phyloP scores from a whole-genome alignment of 1,284 basidiomycete species.

The Naganishia sp. region DNA sequence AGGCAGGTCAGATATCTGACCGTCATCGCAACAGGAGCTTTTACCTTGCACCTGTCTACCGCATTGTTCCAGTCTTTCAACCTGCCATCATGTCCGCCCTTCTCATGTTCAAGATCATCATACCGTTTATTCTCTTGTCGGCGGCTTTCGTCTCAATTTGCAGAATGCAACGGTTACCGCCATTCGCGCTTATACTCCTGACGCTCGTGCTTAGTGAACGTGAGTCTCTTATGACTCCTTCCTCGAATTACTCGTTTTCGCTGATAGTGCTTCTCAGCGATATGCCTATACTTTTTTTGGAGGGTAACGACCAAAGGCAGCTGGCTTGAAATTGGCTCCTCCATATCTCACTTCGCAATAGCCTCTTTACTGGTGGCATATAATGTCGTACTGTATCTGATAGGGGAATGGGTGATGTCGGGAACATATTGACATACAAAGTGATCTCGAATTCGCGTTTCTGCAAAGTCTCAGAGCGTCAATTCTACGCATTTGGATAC shows the following conservation, averaged over 20 bases:
- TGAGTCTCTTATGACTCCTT: constrained; percentile 45
- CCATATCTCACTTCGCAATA: constrained; percentile 84
- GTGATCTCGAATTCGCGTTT: no score
- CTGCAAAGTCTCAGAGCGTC: no score
- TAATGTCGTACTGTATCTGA: constrained; percentile 28
- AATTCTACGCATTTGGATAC: no score
- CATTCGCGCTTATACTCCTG: constrained; percentile 74
- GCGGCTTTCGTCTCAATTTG: constrained; percentile 69
- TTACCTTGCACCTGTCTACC: constrained; percentile 85
- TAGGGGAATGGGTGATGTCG: constrained; percentile 29
- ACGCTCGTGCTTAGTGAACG: constrained; percentile 73
- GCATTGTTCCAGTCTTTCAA: constrained; percentile 80
- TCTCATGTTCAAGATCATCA: constrained; percentile 76
- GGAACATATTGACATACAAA: constrained; percentile 1
- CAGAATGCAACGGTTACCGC: constrained; percentile 64
- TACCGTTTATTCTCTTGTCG: constrained; percentile 75
- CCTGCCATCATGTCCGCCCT: constrained; percentile 81
- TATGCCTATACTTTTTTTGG: constrained; percentile 82
- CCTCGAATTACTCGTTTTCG: neutral
- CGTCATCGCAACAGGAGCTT: constrained; percentile 63
- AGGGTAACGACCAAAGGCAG: constrained; percentile 79
- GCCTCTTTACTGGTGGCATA: constrained; percentile 63
- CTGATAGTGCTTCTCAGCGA: constrained; percentile 55
- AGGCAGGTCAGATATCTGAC: constrained; percentile 11
- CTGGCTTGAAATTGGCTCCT: constrained; percentile 87